A percentile compares a stretch with the other conserved stretches of the same genome.
phyloP scores from a whole-genome alignment of 2,329 filamentous ascomycete genomes.

The Pseudogymnoascus sp. region DNA sequence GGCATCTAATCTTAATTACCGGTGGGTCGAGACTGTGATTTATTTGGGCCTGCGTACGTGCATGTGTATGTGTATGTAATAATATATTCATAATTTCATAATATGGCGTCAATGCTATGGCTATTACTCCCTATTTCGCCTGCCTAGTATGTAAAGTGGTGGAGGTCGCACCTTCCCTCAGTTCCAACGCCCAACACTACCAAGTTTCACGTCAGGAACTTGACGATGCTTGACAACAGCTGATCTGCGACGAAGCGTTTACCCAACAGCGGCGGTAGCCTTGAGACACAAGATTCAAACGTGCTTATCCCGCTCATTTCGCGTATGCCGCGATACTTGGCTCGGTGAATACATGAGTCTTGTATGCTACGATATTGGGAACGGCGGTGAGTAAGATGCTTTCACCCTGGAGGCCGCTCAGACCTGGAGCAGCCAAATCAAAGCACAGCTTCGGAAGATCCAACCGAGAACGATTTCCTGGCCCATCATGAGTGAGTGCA shows the following conservation, averaged over 20 bases:
- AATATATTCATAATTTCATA: neutral
- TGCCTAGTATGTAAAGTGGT: neutral
- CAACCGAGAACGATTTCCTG: slow-evolving; percentile 22
- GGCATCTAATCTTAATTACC: neutral
- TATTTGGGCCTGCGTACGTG: neutral
- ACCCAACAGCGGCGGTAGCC: neutral
- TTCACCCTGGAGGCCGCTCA: neutral
- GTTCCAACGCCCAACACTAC: neutral
- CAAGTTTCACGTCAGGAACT: neutral
- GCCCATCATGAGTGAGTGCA: slow-evolving; percentile 39
- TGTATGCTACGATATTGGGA: slow-evolving; percentile 6
- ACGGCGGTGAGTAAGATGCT: neutral
- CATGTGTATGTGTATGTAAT: neutral
- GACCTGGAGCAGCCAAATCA: neutral
- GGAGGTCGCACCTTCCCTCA: neutral
- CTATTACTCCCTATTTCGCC: neutral
- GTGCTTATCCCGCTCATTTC: neutral
- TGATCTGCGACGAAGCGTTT: neutral
- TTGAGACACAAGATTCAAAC: neutral
- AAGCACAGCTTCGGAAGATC: neutral
- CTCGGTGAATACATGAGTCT: neutral
- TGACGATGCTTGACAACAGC: neutral
- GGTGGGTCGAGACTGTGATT: neutral
- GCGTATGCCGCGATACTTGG: slow-evolving; percentile 9
- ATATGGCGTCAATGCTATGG: neutral